Percentiles rank a stretch among this genome's conserved stretches.
Evolutionary conservation across 2,329 filamentous ascomycete species (phyloP).

Genomic region (Botrytis medusae): DNA sequence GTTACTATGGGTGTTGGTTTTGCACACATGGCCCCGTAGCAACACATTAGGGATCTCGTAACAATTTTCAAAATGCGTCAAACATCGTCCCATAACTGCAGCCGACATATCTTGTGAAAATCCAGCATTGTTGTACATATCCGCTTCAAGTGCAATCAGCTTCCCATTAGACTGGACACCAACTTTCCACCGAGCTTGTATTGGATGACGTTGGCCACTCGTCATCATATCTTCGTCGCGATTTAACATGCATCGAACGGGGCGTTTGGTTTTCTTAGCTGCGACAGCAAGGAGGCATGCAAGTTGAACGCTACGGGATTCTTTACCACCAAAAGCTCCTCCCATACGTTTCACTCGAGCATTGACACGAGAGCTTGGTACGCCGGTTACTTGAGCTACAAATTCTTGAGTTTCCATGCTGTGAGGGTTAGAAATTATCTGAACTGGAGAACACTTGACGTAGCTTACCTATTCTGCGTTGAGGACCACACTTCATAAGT

Average conservation of each 20-base stretch:
- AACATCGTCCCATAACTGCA: slow-evolving; percentile 79
- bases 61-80: slow-evolving; percentile 81
- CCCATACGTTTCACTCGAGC: slow-evolving; percentile 89
- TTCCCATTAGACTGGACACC: slow-evolving; percentile 88
- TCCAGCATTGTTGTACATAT: slow-evolving; percentile 88
- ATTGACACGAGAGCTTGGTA: slow-evolving; percentile 84
- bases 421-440: neutral
- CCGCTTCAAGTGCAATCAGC: slow-evolving; percentile 81
- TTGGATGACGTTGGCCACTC: slow-evolving; percentile 88
- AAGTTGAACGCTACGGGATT: slow-evolving; percentile 80
- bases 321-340: slow-evolving; percentile 92
- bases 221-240: slow-evolving; percentile 92
- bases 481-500: slow-evolving; percentile 92
- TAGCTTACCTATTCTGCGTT: slow-evolving; percentile 73
- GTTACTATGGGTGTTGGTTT: slow-evolving; percentile 80
- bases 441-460: neutral
- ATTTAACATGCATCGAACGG: slow-evolving; percentile 91
- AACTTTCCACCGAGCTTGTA: slow-evolving; percentile 86
- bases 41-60: slow-evolving; percentile 85
- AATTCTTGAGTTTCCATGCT: slow-evolving; percentile 83
- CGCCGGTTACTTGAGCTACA: slow-evolving; percentile 77
- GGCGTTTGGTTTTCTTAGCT: slow-evolving; percentile 76
- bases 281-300: slow-evolving; percentile 80
- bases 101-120: slow-evolving; percentile 63
- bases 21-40: slow-evolving; percentile 81